Evolutionary conservation across 1,284 basidiomycete genomes (phyloP), one percentile per base, ranked within the genome.

Genomic region (Melampsora larici-populina): DNA sequence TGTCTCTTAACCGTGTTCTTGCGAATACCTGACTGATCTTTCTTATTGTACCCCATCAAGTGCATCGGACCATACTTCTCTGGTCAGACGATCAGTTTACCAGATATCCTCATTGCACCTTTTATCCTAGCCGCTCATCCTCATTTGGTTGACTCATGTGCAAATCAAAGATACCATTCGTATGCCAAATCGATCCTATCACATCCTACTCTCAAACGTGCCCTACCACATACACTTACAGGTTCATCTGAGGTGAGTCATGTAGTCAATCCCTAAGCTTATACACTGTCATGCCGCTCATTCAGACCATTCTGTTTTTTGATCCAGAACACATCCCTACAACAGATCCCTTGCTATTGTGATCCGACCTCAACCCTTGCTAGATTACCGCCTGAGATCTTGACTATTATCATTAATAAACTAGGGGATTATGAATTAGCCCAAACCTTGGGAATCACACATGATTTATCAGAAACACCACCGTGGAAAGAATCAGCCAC

Each of bases 381-480:
- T 18, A 33, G 55, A n/a, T 55, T 92, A 17, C 91, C 91, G 0
- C 86, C 89, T 66, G 91, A 93, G 82, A 87, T 92, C 60, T 84
- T 92, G 46, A 89, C 89, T 9, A 88, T 90, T 71, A 91, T 92
- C 79, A 85, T 92, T 83, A 90, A 92, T 79, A 87, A 89, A 80
- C 84, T 92, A 13, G 90, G 89, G 17, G 90, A 92, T 82, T 93
- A 91, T 90, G 90, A 92, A 81, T 88, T 93, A 21, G 87, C 89
- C 26, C 89, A 88, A 79, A 89, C 92, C 13, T 88, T 93, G 40
- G 89, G 89, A 33, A 84, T 92, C 0, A 90, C 89, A 21, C 90
- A 90, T 3, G 88, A 88, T 31, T 82, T 92, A 1, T 84, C 87
- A 2, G 86, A 86, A 29, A 91, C 91, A 9, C 84, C 86, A 4